Percentiles rank a stretch among this genome's conserved stretches.
These are phyloP conservation scores for Xylaria bambusicola DNA, from an alignment of 495 filamentous ascomycete genomes.

Conservation along the genomic window DNA sequence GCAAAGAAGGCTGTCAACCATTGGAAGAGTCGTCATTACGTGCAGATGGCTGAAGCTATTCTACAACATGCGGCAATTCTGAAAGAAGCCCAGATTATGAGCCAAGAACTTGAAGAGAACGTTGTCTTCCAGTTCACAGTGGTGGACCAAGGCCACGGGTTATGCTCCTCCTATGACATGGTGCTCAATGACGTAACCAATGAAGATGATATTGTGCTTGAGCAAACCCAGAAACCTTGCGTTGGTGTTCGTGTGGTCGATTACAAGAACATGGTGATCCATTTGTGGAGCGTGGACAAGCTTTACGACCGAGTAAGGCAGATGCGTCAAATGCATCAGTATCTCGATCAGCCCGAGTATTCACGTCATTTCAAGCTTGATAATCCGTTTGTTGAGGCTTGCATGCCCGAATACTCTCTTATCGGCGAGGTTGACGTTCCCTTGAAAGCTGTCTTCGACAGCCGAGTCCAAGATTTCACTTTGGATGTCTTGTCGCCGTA, in stretches of 20 bases:
- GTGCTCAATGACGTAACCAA: conserved; percentile 90
- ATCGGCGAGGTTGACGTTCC: conserved; percentile 94
- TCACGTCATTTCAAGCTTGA: conserved; percentile 76
- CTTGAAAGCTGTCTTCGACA: conserved; percentile 90
- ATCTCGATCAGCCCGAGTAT: conserved; percentile 91
- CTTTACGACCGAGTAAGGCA: conserved; percentile 80
- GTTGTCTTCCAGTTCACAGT: conserved; percentile 95
- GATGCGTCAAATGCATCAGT: conserved; percentile 97
- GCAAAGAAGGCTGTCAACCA: conserved; percentile 66
- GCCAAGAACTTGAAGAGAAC: conserved; percentile 91
- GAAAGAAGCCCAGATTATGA: conserved; percentile 98
- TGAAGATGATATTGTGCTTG: conserved; percentile 78
- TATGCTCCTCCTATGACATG: conserved; percentile 93
- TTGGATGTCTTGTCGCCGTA: conserved; percentile 92
- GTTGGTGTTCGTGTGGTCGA: conserved; percentile 90
- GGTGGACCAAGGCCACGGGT: conserved; percentile 81
- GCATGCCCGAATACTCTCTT: conserved; percentile 87
- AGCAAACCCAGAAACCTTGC: conserved; percentile 83
- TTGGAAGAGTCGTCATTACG: conserved; percentile 85
- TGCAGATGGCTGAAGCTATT: conserved; percentile 92
- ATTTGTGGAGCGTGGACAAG: conserved; percentile 94
- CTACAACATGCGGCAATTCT: conserved; percentile 81
- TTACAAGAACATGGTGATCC: conserved; percentile 82
- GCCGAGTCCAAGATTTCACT: conserved; percentile 89
- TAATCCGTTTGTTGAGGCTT: conserved; percentile 86